Percentiles rank a stretch among this genome's conserved stretches.
Evolutionary conservation across 192 early-diverging fungal genomes (phyloP).

Genomic region (Rhizophagus sp.): DNA sequence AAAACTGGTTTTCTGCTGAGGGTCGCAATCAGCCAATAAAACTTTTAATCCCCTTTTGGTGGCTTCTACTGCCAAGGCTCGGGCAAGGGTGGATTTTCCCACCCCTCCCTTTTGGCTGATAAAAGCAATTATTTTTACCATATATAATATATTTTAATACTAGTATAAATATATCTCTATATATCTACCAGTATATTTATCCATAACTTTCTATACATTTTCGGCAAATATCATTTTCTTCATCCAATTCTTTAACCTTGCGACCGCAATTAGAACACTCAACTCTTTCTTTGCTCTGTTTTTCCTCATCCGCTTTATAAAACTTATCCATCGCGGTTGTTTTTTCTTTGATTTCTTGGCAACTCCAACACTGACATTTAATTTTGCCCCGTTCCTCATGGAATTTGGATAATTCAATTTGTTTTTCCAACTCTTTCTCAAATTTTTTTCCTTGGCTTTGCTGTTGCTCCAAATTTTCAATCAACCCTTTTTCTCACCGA

Average conservation of each 20-base stretch:
- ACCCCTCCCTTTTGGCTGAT: conserved; percentile 14
- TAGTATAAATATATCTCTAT: too few relatives aligned
- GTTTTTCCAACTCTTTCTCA: not conserved
- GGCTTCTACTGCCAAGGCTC: not conserved
- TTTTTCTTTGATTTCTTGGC: too few relatives aligned
- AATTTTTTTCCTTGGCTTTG: too few relatives aligned
- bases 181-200: too few relatives aligned
- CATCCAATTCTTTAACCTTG: not conserved
- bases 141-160: too few relatives aligned
- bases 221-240: not conserved
- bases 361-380: not conserved
- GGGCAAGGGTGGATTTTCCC: conserved; percentile 13
- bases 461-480: too few relatives aligned
- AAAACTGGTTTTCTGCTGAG: conserved; percentile 1
- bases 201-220: not conserved
- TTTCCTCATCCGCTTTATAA: too few relatives aligned
- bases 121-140: conserved; percentile 3
- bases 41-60: not conserved
- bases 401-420: too few relatives aligned
- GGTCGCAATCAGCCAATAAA: conserved; percentile 14
- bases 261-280: not conserved
- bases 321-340: too few relatives aligned
- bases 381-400: conserved; percentile 4
- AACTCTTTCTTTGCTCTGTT: not conserved
- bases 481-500: not conserved